Percentiles rank a stretch among this genome's conserved stretches.
Evolutionary conservation across 192 early-diverging fungal species (phyloP).

Genomic region (Dissophora ornata): DNA sequence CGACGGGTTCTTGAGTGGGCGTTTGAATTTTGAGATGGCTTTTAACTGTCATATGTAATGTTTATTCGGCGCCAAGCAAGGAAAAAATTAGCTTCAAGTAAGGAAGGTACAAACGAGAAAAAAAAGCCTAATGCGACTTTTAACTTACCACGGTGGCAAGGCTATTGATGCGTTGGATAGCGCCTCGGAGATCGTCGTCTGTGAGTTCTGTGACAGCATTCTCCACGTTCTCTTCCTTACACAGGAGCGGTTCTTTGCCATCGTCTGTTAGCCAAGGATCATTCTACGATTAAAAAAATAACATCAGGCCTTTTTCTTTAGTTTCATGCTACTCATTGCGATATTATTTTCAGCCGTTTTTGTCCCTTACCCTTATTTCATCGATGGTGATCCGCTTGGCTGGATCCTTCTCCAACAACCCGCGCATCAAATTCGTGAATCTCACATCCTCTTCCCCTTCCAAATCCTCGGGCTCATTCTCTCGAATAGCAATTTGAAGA

Average conservation of each 20-base stretch:
- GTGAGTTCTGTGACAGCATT: slow-evolving; percentile 85
- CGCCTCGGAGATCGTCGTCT: slow-evolving; percentile 82
- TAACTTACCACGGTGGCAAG: slow-evolving; percentile 76
- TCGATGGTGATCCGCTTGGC: slow-evolving; percentile 79
- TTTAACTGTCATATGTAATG: slow-evolving; percentile 29
- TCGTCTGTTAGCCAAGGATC: slow-evolving; percentile 89
- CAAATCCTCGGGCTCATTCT: slow-evolving; percentile 53
- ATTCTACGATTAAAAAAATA: slow-evolving; percentile 38
- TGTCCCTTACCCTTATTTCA: slow-evolving; percentile 69
- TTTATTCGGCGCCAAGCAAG: too few species aligned
- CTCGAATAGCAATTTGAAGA: slow-evolving; percentile 79
- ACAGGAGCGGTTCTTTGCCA: slow-evolving; percentile 70
- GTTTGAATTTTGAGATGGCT: slow-evolving; percentile 26
- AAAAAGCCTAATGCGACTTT: background rate
- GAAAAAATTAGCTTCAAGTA: background rate
- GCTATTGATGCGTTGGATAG: slow-evolving; percentile 67
- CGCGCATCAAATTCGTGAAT: slow-evolving; percentile 65
- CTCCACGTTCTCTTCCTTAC: slow-evolving; percentile 80
- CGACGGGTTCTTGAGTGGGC: slow-evolving; percentile 9
- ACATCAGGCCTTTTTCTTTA: background rate
- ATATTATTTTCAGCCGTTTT: too few species aligned
- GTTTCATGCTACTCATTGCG: too few species aligned
- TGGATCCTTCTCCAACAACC: slow-evolving; percentile 87
- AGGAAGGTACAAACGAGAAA: background rate
- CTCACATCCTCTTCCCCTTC: slow-evolving; percentile 55